Evolutionary conservation across 1,139 yeast species (phyloP), one percentile per base, ranked within the genome.

Genomic region (Hyphopichia wangnamkhiaoensis): DNA sequence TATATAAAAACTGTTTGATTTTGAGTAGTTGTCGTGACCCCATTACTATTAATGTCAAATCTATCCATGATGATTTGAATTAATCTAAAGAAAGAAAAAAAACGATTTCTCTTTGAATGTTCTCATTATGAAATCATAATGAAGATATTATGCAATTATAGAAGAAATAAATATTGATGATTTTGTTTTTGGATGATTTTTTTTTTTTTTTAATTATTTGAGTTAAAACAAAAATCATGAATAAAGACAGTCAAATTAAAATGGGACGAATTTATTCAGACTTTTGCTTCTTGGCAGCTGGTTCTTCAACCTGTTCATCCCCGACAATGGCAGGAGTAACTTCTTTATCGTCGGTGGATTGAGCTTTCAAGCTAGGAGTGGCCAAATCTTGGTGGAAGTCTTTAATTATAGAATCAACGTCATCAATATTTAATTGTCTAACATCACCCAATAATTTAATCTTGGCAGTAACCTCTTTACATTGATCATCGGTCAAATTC

Each of bases 391-490:
- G 61, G 48, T 71, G 76, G 56, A 54, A 71, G 43, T 69, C 74
- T 52, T 68, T 69, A 49, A 71, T 71, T 36, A 71, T 71, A n/a
- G 75, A 68, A 50, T 71, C 76, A 27, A 71, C 76, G 50, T 71
- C 76, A 51, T 71, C 76, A 41, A 71, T 71, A 45, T 66, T 71
- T 54, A 71, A 67, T 45, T 66, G 74, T 55, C 76, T 60, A 34
- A 77, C 76, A 53, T 77, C 82, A 41, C 82, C 82, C 66, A 77
- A 70, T 53, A 71, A 61, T 57, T 77, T 77, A 48, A 77, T 76
- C 56, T 76, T 76, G 41, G 61, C 58, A 8, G 82, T 77, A 33
- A 77, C 79, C 48, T 68, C 76, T 61, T 77, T 77, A 57, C 79
- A 70, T 61, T 77, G 82, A 41, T 73, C 80, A 49, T 77, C 82